A percentile compares a stretch with the other conserved stretches of the same genome.
Evolutionary conservation across 2,329 filamentous ascomycete species (phyloP).

Genomic region (Aphanoascus verrucosus): DNA sequence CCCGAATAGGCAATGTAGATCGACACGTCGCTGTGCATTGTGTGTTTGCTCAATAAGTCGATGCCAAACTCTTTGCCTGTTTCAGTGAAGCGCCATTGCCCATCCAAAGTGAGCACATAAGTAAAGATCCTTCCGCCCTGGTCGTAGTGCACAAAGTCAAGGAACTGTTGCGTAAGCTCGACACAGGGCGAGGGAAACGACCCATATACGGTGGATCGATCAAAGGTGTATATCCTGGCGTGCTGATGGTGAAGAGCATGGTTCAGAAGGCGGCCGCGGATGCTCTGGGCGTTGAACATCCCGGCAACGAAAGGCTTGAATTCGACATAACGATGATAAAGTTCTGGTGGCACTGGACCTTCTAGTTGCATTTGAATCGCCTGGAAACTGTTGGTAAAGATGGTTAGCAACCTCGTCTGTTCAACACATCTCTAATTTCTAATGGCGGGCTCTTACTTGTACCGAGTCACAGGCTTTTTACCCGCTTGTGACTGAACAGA

Average conservation of each 20-base stretch:
- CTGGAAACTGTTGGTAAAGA: slow-evolving; percentile 58
- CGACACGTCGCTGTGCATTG: slow-evolving; percentile 88
- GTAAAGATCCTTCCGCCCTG: slow-evolving; percentile 81
- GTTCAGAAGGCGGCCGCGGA: slow-evolving; percentile 71
- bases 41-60: slow-evolving; percentile 86
- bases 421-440: not conserved
- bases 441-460: slow-evolving; percentile 50
- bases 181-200: slow-evolving; percentile 54
- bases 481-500: slow-evolving; percentile 46
- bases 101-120: slow-evolving; percentile 81
- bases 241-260: slow-evolving; percentile 86
- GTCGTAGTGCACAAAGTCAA: slow-evolving; percentile 77
- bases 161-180: slow-evolving; percentile 66
- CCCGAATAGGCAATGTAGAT: slow-evolving; percentile 86
- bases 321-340: slow-evolving; percentile 90
- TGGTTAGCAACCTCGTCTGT: no score
- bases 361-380: slow-evolving; percentile 80
- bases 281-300: slow-evolving; percentile 71
- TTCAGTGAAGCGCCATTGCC: slow-evolving; percentile 80
- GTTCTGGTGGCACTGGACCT: slow-evolving; percentile 65
- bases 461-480: slow-evolving; percentile 54
- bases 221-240: slow-evolving; percentile 77
- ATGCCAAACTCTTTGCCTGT: slow-evolving; percentile 93
- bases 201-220: slow-evolving; percentile 63
- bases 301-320: slow-evolving; percentile 81